A percentile compares a stretch with the other conserved stretches of the same genome.
phyloP scores from a whole-genome alignment of 345 rosid species.

The Salix udensis region DNA sequence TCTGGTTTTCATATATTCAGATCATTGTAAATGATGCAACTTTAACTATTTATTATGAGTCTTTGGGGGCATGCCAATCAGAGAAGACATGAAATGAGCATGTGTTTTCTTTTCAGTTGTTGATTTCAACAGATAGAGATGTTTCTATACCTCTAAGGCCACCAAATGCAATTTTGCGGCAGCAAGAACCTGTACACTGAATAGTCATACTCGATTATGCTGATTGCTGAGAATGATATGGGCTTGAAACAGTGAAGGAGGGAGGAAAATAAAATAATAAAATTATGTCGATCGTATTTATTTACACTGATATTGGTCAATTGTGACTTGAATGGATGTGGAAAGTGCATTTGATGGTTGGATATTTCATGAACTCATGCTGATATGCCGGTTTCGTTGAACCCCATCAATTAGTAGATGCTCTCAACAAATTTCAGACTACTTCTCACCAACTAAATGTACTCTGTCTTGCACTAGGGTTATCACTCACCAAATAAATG shows the following conservation, averaged over 20 bases:
- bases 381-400: neutral
- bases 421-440: neutral
- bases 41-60: neutral
- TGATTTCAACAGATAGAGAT: neutral
- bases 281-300: neutral
- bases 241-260: neutral
- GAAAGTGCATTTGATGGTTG: neutral
- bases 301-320: neutral
- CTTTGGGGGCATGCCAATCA: neutral
- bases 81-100: neutral
- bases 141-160: neutral
- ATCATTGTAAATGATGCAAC: neutral
- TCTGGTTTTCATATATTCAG: neutral
- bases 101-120: neutral
- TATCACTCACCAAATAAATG: neutral
- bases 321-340: neutral
- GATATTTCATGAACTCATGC: neutral
- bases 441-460: neutral
- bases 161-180: neutral
- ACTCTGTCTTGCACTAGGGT: neutral
- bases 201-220: neutral
- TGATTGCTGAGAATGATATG: neutral
- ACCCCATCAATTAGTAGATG: neutral
- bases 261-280: neutral
- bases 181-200: neutral